phyloP scores from a whole-genome alignment of 2,329 filamentous ascomycete species.

The Dichotomopilus funicola region DNA sequence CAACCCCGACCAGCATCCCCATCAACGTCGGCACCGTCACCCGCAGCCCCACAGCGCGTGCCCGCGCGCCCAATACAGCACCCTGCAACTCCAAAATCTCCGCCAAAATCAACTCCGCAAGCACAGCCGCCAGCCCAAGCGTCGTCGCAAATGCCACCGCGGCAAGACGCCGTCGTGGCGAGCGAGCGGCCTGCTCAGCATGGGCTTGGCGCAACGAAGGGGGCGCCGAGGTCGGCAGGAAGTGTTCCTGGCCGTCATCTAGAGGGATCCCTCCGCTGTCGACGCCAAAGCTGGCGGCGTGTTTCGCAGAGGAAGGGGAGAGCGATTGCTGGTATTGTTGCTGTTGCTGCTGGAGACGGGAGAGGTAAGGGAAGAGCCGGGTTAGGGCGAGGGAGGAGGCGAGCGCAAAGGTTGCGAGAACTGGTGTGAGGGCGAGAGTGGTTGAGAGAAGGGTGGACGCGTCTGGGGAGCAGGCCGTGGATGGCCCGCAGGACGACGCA shows the following conservation, averaged over 20 bases:
- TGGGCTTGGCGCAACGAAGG: constrained; percentile 51
- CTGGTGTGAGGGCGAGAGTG: constrained; percentile 57
- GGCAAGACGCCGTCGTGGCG: constrained; percentile 44
- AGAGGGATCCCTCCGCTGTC: constrained; percentile 25
- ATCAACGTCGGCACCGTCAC: constrained; percentile 65
- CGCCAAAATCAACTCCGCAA: constrained; percentile 75
- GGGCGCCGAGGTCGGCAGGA: constrained; percentile 57
- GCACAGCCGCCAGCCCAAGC: constrained; percentile 67
- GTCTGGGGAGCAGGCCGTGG: constrained; percentile 5
- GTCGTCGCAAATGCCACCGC: constrained; percentile 68
- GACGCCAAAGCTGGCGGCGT: background rate
- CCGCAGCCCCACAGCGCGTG: constrained; percentile 60
- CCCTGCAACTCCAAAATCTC: constrained; percentile 75
- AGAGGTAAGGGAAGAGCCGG: constrained; percentile 67
- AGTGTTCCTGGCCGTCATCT: constrained; percentile 54
- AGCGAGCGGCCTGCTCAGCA: constrained; percentile 50
- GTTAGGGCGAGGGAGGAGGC: constrained; percentile 58
- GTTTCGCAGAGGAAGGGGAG: background rate
- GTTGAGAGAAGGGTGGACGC: background rate
- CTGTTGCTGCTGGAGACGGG: constrained; percentile 38
- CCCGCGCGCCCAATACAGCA: constrained; percentile 60
- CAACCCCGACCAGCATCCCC: constrained; percentile 64
- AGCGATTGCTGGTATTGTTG: background rate
- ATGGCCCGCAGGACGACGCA: constrained; percentile 8
- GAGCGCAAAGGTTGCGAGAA: constrained; percentile 61